A percentile compares a stretch with the other conserved stretches of the same genome.
phyloP scores from a whole-genome alignment of 192 early-diverging fungal genomes.

The Kappamyces sp. region DNA sequence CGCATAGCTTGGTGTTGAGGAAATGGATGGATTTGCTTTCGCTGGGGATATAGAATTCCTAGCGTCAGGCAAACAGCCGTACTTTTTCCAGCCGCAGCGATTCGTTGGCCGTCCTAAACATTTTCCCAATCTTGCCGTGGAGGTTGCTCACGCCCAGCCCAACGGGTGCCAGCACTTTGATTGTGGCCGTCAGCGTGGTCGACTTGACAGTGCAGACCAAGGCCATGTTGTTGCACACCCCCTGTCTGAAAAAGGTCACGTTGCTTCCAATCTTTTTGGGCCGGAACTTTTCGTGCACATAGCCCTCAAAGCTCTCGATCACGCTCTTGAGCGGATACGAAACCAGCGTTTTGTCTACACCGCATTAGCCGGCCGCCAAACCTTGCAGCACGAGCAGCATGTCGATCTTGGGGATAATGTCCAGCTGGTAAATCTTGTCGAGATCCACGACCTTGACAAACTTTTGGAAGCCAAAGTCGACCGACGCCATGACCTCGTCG shows the following conservation, averaged over 20 bases:
- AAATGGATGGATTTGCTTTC: constrained; percentile 84
- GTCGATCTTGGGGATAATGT: constrained; percentile 74
- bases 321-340: constrained; percentile 19
- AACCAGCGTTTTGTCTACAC: constrained; percentile 32
- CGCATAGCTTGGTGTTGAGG: constrained; percentile 76
- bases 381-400: constrained; percentile 78
- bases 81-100: constrained; percentile 56
- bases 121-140: constrained; percentile 46
- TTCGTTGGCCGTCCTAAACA: constrained; percentile 46
- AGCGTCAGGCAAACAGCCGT: constrained; percentile 17
- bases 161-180: constrained; percentile 71
- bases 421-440: constrained; percentile 81
- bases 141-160: constrained; percentile 40
- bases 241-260: constrained; percentile 70
- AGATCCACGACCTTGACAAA: constrained; percentile 49
- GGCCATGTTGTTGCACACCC: constrained; percentile 47
- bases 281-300: constrained; percentile 15
- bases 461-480: background rate
- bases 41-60: constrained; percentile 88
- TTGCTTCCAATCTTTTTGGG: constrained; percentile 53
- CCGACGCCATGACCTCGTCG: constrained; percentile 40
- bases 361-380: background rate
- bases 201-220: constrained; percentile 68
- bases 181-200: constrained; percentile 64
- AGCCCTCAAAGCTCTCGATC: constrained; percentile 17